Base-by-base conservation (phyloP, 1,284 basidiomycete species). In the Ceratobasidium sp. region DNA sequence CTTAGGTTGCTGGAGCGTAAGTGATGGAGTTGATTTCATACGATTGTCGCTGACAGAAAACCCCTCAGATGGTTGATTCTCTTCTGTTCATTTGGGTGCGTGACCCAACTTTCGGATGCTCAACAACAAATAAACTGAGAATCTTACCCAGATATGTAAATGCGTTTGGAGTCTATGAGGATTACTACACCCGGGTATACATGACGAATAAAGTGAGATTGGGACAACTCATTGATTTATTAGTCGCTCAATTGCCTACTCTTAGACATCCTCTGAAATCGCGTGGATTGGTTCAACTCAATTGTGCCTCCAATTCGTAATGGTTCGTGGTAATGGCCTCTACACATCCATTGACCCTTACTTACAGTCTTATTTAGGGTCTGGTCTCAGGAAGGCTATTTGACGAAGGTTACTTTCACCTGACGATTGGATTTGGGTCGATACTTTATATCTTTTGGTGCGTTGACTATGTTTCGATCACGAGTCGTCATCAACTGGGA, bases 111-210 rank as follows among this genome's bases (percentile, higher is more conserved):
- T 2, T 20, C 34, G 1, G 22, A 20, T n/a, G 2, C 5, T 17
- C 29, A 29, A 12, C 15, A 0, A 12, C n/a, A 42, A 54, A 4
- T 29, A n/a, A 31, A 20, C 43, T 25, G 2, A 22, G 5, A 20
- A 3, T 8, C 15, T 34, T 20, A n/a, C 17, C 34, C 17, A 65
- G 60, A 31, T 65, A 65, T 22, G 38, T 54, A n/a, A 52, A 52
- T 29, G 64, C 64, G 12, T 67, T 67, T 47, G 64, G 64, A 10
- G 64, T 67, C 29, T 67, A 54, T 35, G 27, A 67, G 32, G 64
- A 67, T 32, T 67, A 67, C 20, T 67, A 67, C 47, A 47, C 64
- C 17, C 64, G 64, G 55, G 42, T 52, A 1, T 67, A 42, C n/a
- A 55, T 67, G 52, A 67, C 64, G 10, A 67, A 53, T 29, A 52